A percentile compares a stretch with the other conserved stretches of the same genome.
These are phyloP conservation scores for Akebia trifoliata DNA, from an alignment of 164 flowering plant genomes.

Conservation along the genomic window DNA sequence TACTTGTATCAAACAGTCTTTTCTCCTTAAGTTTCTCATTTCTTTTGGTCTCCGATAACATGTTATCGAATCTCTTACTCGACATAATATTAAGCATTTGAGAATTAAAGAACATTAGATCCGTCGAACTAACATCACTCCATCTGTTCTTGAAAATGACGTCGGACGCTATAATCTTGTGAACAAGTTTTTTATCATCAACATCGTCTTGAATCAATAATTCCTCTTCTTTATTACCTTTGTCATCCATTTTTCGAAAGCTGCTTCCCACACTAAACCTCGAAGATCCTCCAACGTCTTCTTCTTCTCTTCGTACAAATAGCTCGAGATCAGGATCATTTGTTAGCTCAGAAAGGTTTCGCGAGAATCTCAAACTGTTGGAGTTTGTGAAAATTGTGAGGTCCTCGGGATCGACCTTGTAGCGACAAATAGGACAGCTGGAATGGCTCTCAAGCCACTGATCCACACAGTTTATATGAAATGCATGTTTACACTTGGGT, in stretches of 20 bases:
- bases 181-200: slow-evolving; percentile 21
- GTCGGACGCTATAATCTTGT: slow-evolving; percentile 57
- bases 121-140: slow-evolving; percentile 78
- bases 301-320: slow-evolving; percentile 29
- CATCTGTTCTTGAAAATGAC: slow-evolving; percentile 59
- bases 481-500: slow-evolving; percentile 87
- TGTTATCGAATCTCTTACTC: slow-evolving; percentile 36
- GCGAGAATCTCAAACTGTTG: slow-evolving; percentile 45
- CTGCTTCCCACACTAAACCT: slow-evolving; percentile 40
- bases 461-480: slow-evolving; percentile 76
- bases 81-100: slow-evolving; percentile 48
- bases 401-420: slow-evolving; percentile 44
- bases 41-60: too few relatives aligned
- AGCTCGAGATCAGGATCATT: slow-evolving; percentile 41
- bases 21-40: slow-evolving; percentile 40
- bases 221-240: slow-evolving; percentile 20
- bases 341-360: slow-evolving; percentile 29
- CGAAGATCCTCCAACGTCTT: slow-evolving; percentile 20
- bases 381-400: slow-evolving; percentile 35
- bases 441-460: slow-evolving; percentile 89
- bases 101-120: slow-evolving; percentile 56
- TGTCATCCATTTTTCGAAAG: slow-evolving; percentile 16
- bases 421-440: slow-evolving; percentile 81
- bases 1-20: slow-evolving; percentile 21
- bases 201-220: slow-evolving; percentile 15